Base-by-base conservation (phyloP, 2,329 filamentous ascomycete genomes). In the Akanthomyces muscarius region DNA sequence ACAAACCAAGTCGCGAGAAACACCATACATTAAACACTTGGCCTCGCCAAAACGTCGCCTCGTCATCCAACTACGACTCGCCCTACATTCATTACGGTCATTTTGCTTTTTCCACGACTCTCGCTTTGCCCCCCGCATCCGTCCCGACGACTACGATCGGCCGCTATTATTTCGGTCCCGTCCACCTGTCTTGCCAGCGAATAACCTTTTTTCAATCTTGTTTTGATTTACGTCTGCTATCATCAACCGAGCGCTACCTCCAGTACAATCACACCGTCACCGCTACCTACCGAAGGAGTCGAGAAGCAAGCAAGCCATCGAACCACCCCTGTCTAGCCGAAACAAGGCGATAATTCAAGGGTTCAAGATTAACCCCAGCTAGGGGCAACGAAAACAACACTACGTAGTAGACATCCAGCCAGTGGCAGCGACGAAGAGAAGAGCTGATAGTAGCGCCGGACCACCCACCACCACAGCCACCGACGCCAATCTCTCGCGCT, bases 1-100 rank as follows among this genome's bases (percentile, higher is more conserved):
- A 61, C 58, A 61, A 61, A 54, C n/a, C 58, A 36, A n/a, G 47
- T 33, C 57, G 57, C 57, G 47, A 42, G 47, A 60, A 52, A 52
- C 57, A 52, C 23, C 36, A 44, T 41, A 5, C 44, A 23, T n/a
- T 58, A 28, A 52, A 11, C 25, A 57, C 8, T 36, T 13, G 23
- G 33, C 28, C 11, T 48, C 48, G 25, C 41, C 23, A 50, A 48
- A 13, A 13, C 47, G 8, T 61, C 23, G 48, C 48, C 53, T 50
- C 58, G 13, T 18, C 48, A 53, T 54, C 57, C 33, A 45, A 33
- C n/a, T 30, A 14, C 28, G 4, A 51, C 18, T 45, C 41, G 48
- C 58, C 58, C 38, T 61, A 47, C 44, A 58, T 58, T 23, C 55
- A 38, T 36, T 5, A 16, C 21, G 14, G 33, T 28, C 42, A 23